Conservation (phyloP, 306 rosid genomes). For the Carpinus viminea region DNA sequence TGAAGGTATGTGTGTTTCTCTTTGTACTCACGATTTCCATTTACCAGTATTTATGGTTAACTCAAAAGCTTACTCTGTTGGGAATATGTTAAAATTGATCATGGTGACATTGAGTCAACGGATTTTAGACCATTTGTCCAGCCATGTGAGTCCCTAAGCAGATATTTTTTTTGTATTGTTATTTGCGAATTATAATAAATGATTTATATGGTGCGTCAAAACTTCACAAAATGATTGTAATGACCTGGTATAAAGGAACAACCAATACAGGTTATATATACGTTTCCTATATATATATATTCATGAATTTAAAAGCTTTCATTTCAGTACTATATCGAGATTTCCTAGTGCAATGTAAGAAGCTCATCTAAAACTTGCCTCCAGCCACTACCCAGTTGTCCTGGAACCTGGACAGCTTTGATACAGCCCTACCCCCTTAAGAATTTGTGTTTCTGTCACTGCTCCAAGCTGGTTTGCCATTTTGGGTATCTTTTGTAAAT, state of each 20-base stretch:
- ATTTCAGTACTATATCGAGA: neutral
- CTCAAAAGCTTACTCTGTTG: neutral
- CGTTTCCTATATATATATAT: too few species aligned
- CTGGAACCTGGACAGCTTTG: neutral
- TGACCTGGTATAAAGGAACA: too few species aligned
- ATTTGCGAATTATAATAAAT: too few species aligned
- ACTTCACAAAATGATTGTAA: too few species aligned
- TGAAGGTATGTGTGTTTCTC: slow-evolving; percentile 55
- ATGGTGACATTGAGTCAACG: neutral
- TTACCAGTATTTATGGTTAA: neutral
- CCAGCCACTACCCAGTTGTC: neutral
- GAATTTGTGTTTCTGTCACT: neutral
- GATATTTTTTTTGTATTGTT: too few species aligned
- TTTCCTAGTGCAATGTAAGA: neutral
- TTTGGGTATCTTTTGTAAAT: neutral
- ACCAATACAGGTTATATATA: too few species aligned
- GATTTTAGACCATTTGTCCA: too few species aligned
- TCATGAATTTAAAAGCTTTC: neutral
- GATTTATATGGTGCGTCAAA: neutral
- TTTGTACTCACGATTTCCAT: neutral
- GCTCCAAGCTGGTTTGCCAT: neutral
- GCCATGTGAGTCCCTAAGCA: too few species aligned
- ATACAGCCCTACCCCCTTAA: neutral
- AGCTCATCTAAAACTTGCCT: neutral
- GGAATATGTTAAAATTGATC: neutral